These are phyloP conservation scores for Stenogyne calaminthoides DNA, from an alignment of 305 asterid genomes.

Conservation along the genomic window DNA sequence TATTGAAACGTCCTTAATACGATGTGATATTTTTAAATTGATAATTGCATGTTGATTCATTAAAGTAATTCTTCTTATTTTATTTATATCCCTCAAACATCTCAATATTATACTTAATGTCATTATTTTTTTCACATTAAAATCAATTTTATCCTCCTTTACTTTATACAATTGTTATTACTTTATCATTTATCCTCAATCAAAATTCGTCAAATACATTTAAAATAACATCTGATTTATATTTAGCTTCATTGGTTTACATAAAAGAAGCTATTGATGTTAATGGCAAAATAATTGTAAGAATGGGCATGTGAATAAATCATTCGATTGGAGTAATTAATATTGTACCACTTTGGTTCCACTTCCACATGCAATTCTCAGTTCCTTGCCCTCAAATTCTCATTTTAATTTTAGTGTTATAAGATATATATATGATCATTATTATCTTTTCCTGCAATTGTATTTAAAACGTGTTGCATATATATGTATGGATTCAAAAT, in stretches of 20 bases:
- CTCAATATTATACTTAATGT: too few relatives aligned
- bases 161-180: too few relatives aligned
- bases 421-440: not conserved
- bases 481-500: not conserved
- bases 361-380: constrained; percentile 2
- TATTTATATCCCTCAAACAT: too few relatives aligned
- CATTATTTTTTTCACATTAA: too few relatives aligned
- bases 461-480: not conserved
- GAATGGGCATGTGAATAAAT: not conserved
- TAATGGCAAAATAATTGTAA: not conserved
- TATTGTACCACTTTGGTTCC: constrained; percentile 10
- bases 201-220: not conserved
- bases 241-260: not conserved
- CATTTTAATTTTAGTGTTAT: not conserved
- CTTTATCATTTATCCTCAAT: too few relatives aligned
- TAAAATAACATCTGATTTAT: not conserved
- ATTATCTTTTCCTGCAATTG: not conserved
- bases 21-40: too few relatives aligned
- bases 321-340: not conserved
- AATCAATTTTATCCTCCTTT: too few relatives aligned
- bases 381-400: not conserved
- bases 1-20: too few relatives aligned
- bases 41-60: too few relatives aligned
- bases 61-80: too few relatives aligned
- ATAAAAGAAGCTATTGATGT: not conserved